Evolutionary conservation across 2,329 filamentous ascomycete species (phyloP).

Genomic region (Tolypocladium album): DNA sequence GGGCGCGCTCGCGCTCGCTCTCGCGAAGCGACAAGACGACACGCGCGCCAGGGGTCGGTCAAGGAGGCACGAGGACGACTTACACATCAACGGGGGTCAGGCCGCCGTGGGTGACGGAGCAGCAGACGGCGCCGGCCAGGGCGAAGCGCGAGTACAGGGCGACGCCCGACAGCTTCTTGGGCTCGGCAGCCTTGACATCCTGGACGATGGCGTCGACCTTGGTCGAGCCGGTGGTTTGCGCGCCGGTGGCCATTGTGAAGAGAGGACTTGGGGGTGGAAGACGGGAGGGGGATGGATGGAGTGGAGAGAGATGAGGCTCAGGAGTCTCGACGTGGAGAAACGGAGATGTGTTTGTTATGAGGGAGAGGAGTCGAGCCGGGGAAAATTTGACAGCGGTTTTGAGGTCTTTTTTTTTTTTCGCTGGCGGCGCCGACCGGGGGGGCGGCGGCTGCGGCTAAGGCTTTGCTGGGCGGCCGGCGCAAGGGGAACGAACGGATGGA

Average conservation of each 20-base stretch:
- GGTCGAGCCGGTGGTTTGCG: slow-evolving; percentile 26
- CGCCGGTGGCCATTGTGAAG: slow-evolving; percentile 31
- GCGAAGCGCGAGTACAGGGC: slow-evolving; percentile 91
- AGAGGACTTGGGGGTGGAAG: not conserved
- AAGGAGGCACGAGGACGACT: slow-evolving; percentile 34
- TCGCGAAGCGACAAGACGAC: not conserved
- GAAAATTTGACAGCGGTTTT: not conserved
- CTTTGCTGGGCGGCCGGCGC: not conserved
- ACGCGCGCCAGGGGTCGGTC: not conserved
- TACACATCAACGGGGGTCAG: slow-evolving; percentile 99
- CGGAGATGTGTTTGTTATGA: slow-evolving; percentile 3
- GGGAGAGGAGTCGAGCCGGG: not conserved
- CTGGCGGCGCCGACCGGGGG: not conserved
- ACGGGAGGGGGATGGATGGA: not conserved
- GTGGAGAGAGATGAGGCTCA: slow-evolving; percentile 1
- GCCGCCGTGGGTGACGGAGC: slow-evolving; percentile 92
- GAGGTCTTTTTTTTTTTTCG: slow-evolving; percentile 2
- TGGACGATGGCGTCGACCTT: slow-evolving; percentile 35
- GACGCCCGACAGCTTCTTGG: slow-evolving; percentile 37
- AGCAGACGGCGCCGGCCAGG: slow-evolving; percentile 95
- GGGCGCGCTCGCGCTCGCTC: no score
- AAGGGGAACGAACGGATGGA: not conserved
- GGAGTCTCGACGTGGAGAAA: slow-evolving; percentile 17
- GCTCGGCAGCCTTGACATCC: slow-evolving; percentile 28
- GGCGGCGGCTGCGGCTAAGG: no score